phyloP scores from a whole-genome alignment of 192 early-diverging fungal species.

The Chytriomyces sp. region DNA sequence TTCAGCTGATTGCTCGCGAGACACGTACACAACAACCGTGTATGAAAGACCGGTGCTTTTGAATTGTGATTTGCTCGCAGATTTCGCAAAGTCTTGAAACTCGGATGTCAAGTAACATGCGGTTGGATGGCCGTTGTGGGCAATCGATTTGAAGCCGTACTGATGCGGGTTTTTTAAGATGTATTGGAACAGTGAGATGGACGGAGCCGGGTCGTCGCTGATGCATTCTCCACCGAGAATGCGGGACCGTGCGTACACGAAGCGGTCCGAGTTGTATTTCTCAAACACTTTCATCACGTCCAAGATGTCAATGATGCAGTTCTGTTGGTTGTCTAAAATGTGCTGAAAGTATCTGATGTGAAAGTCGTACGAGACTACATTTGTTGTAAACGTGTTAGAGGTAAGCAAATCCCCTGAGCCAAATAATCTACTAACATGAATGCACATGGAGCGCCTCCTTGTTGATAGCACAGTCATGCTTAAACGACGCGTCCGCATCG shows the following conservation, averaged over 20 bases:
- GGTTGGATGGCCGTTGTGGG: constrained; percentile 36
- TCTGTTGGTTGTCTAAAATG: constrained; percentile 42
- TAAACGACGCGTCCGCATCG: constrained; percentile 39
- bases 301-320: constrained; percentile 42
- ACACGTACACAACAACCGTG: constrained; percentile 50
- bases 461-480: constrained; percentile 38
- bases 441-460: constrained; percentile 49
- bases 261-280: constrained; percentile 44
- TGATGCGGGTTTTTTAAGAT: constrained; percentile 57
- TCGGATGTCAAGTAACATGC: constrained; percentile 49
- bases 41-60: constrained; percentile 38
- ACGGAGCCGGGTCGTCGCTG: constrained; percentile 33
- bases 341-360: constrained; percentile 53
- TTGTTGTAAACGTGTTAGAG: background rate
- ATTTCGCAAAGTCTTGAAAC: constrained; percentile 41
- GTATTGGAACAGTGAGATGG: constrained; percentile 52
- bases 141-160: constrained; percentile 54
- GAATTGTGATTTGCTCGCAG: constrained; percentile 27
- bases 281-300: constrained; percentile 49
- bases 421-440: constrained; percentile 50
- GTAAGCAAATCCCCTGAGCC: constrained; percentile 7
- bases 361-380: constrained; percentile 58
- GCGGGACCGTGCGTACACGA: constrained; percentile 49
- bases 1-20: background rate
- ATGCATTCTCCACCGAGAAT: constrained; percentile 44